A percentile compares a stretch with the other conserved stretches of the same genome.
phyloP scores from a whole-genome alignment of 1,284 basidiomycete species.

The Trichosporon sp. region DNA sequence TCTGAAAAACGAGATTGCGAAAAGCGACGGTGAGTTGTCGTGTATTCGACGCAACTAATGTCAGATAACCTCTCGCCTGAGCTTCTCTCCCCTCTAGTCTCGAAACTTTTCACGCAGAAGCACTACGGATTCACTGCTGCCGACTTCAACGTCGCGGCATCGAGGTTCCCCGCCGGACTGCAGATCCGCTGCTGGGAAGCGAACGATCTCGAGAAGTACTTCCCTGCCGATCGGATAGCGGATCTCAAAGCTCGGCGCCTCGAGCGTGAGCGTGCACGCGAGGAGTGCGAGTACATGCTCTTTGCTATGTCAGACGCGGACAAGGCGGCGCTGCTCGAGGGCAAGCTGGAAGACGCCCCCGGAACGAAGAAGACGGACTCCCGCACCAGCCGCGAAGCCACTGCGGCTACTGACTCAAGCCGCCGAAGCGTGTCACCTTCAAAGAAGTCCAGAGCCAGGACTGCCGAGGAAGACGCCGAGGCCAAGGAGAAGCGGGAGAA shows the following conservation, averaged over 20 bases:
- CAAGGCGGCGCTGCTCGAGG: slow-evolving; percentile 31
- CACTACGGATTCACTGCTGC: slow-evolving; percentile 35
- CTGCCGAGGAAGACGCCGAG: slow-evolving; percentile 18
- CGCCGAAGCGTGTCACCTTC: slow-evolving; percentile 30
- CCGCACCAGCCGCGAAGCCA: slow-evolving; percentile 27
- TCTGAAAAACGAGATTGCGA: slow-evolving; percentile 25
- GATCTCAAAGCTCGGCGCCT: slow-evolving; percentile 12
- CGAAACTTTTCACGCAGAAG: slow-evolving; percentile 29
- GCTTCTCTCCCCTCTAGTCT: slow-evolving; percentile 23
- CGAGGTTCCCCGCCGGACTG: slow-evolving; percentile 31
- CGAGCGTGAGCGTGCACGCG: slow-evolving; percentile 28
- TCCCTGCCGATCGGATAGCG: slow-evolving; percentile 25
- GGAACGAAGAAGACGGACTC: slow-evolving; percentile 11
- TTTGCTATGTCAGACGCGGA: slow-evolving; percentile 29
- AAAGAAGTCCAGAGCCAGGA: slow-evolving; percentile 27
- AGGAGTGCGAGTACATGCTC: slow-evolving; percentile 28
- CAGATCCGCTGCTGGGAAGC: slow-evolving; percentile 42
- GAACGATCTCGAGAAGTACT: slow-evolving; percentile 27
- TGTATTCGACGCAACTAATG: background rate
- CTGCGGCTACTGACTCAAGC: slow-evolving; percentile 23
- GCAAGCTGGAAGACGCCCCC: slow-evolving; percentile 12
- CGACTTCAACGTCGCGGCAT: slow-evolving; percentile 26
- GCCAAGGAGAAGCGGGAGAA: slow-evolving; percentile 4
- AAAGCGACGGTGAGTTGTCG: slow-evolving; percentile 17
- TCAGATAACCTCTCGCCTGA: slow-evolving; percentile 23